Base-by-base conservation (phyloP, 164 flowering plant genomes). In the Macadamia integrifolia region DNA sequence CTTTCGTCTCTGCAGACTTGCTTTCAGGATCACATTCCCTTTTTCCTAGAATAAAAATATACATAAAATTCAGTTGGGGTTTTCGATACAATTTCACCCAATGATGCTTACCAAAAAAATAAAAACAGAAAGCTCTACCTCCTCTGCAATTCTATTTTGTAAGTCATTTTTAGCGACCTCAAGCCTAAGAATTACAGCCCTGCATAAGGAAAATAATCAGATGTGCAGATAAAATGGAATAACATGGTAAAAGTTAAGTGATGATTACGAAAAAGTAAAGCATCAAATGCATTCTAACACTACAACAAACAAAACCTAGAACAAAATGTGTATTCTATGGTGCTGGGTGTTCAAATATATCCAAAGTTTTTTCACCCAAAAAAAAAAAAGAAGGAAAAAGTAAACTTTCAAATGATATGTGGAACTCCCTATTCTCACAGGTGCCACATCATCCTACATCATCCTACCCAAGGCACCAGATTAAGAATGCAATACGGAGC, bases 121-220 rank as follows among this genome's bases (percentile, higher is more conserved):
- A 28, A 29, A 65, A 28, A 49, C 64, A n/a, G 28, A 44, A 57
- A 49, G 43, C 18, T 61, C 29, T 72, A 91, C 99, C 97, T 92
- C 97, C 73, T 80, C 79, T 18, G 80, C 79, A 70, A 90, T 80
- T 82, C 71, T 84, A 69, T 75, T 82, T 75, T 85, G 82, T 69
- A 89, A 73, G 40, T 89, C 88, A 53, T 66, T 23, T 82, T 84
- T 90, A 13, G 78, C 67, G 58, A 69, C 71, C 82, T 90, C 90
- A 69, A 94, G 92, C 81, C 63, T 86, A 72, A 81, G 79, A 60
- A 92, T 83, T 69, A 78, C 92, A 79, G 62, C 80, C 80, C 98
- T 91, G 67, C 53, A 70, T 44, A 56, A 29, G 15, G 40, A 12
- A 58, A 67, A 46, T 35, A 62, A 66, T 62, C 66, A 65, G 65